These are phyloP conservation scores for Phlebiopsis flavidoalba DNA, from an alignment of 768 basidiomycete genomes.

Conservation along the genomic window DNA sequence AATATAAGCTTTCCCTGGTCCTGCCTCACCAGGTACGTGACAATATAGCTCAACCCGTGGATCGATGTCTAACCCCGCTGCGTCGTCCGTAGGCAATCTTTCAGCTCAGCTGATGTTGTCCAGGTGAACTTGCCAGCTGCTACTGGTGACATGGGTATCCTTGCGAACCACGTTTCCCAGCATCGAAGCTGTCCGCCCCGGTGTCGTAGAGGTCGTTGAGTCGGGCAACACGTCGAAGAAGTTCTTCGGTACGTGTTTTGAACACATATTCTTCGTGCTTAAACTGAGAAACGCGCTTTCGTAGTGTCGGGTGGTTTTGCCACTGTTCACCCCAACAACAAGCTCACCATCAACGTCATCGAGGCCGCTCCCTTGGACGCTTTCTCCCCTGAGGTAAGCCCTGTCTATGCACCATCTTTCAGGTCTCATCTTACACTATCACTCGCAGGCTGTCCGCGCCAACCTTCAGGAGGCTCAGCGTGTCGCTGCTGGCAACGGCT, in stretches of 20 bases:
- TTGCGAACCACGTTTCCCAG: constrained; percentile 98
- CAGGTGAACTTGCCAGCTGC: constrained; percentile 95
- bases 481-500: constrained; percentile 75
- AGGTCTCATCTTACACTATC: not conserved
- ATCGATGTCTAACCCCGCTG: not conserved
- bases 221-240: constrained; percentile 75
- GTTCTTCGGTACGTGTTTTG: constrained; percentile 82
- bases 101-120: constrained; percentile 83
- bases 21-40: constrained; percentile 88
- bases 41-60: not conserved
- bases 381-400: constrained; percentile 82
- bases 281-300: not conserved
- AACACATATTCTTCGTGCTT: not conserved
- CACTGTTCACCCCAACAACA: constrained; percentile 96
- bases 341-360: constrained; percentile 92
- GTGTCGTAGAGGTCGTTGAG: constrained; percentile 93
- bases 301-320: constrained; percentile 95
- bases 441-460: constrained; percentile 73
- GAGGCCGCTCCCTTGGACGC: constrained; percentile 91
- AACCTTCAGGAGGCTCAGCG: constrained; percentile 87
- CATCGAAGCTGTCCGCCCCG: constrained; percentile 93
- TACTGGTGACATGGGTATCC: constrained; percentile 98
- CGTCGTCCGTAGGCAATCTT: constrained; percentile 65
- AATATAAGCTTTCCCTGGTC: constrained; percentile 86
- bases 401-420: not conserved